Evolutionary conservation across 1,284 basidiomycete species (phyloP), one percentile per base, ranked within the genome.

Genomic region (Stereum hirsutum): DNA sequence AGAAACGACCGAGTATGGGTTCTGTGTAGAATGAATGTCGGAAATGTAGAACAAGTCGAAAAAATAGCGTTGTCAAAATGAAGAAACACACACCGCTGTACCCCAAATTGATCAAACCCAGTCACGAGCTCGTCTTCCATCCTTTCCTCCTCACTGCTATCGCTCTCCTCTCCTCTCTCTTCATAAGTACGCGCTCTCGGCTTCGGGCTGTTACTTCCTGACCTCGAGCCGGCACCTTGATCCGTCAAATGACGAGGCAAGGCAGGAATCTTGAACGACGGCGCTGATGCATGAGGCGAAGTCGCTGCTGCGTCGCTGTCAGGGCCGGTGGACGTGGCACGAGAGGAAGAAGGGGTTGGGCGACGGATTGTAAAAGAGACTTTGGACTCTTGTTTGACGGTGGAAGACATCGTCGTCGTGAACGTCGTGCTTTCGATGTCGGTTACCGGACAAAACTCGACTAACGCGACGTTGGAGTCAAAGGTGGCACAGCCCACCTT

Each of bases 61-160:
- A 52, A 51, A 46, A 42, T 26, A 24, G 39, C 32, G 45, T 39
- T 43, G 26, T 44, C 45, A 49, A 50, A 52, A 49, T 52, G 49
- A 31, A 52, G n/a, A n/a, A n/a, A n/a, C n/a, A 85, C 83, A 72
- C 78, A 89, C 85, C 81, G 81, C 76, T 81, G 74, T 49, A 75
- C 75, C 31, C 82, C 75, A 52, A 80, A 74, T 48, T 69, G 66
- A 57, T 83, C 80, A 54, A 89, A 86, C 1, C 75, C 79, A 7
- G 79, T 78, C 40, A 89, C 75, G 14, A 85, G 69, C 61, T 90
- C 83, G 41, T 88, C 81, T 44, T 73, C 67, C 3, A 56, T 57
- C 8, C 69, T 69, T 6, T 74, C 57, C 1, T 70, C 72, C 27
- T 78, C 77, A 37, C 82, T 81, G 31, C 78, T 80, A 8, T 49